Base-by-base conservation (phyloP, 192 early-diverging fungal species). In the Rhizophagus clarus region DNA sequence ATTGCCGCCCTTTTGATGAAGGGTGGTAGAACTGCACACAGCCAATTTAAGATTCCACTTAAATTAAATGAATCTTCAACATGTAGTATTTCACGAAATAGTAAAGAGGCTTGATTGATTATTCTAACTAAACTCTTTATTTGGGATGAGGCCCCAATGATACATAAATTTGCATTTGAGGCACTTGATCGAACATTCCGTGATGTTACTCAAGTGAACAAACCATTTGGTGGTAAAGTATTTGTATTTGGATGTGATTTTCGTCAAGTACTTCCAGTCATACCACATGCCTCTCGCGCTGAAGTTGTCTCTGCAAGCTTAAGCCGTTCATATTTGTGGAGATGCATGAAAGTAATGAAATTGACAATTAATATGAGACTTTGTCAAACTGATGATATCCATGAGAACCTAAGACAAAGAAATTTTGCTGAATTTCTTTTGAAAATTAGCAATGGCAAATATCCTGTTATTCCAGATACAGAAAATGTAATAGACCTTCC, bases 141-240 rank as follows among this genome's bases (percentile, higher is more conserved):
- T 24, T 87, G 85, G 85, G 85, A 84, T 61, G 17, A 61, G 24
- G 78, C 80, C 56, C 74, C 73, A 4, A 83, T 83, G 82, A 28
- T 28, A 6, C n/a, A 79, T 29, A 61, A 61, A 17, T 61, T 61
- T 1, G 17, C 34, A 61, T 24, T 72, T 72, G 61, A 81, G 49
- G 56, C 34, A 12, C 62, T 81, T 34, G 76, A 77, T 45, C 1
- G 29, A 20, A 77, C 61, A 14, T 26, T 81, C 1, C 11, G 49
- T 42, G 81, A 81, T 62, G 34, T 81, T 15, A 72, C 72, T 10
- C 32, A 69, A 22, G 6, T 24, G 7, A 26, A 74, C 14, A 31
- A 49, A 31, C 76, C 76, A 63, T 82, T 78, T 73, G 81, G 81
- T 24, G 69, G 81, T 2, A 79, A 78, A 14, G 28, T 80, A 2